These are phyloP conservation scores for Aureobasidium sp. DNA, from an alignment of 2,329 filamentous ascomycete genomes.

Conservation along the genomic window DNA sequence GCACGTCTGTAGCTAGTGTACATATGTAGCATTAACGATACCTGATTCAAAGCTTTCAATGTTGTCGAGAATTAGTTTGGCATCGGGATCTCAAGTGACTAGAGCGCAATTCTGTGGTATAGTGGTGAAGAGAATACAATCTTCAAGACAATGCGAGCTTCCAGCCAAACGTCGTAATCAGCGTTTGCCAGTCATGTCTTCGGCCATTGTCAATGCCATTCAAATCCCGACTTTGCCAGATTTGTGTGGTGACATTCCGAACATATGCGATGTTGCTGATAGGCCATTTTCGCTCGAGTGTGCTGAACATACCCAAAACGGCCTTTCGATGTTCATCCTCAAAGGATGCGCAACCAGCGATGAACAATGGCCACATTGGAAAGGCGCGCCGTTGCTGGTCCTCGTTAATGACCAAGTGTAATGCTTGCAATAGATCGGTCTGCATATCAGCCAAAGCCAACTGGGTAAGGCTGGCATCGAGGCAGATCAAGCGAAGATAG, in stretches of 20 bases:
- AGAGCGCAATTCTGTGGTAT: neutral
- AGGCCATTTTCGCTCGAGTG: neutral
- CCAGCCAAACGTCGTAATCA: constrained; percentile 6
- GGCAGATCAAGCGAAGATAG: neutral
- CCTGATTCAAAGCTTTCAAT: neutral
- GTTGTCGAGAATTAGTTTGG: neutral
- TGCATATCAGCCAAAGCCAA: neutral
- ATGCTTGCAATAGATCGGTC: neutral
- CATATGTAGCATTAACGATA: neutral
- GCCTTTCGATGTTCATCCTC: neutral
- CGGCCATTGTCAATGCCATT: neutral
- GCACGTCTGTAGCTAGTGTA: neutral
- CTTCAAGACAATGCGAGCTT: constrained; percentile 4
- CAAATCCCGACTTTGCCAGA: constrained; percentile 1
- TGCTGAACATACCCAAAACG: constrained; percentile 5
- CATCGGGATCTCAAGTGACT: too few species aligned
- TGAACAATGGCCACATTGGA: constrained; percentile 6
- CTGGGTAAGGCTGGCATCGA: neutral
- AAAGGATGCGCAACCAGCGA: neutral
- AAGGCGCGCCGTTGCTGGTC: neutral
- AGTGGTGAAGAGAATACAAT: too few species aligned
- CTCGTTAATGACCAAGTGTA: neutral
- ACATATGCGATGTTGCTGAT: constrained; percentile 1
- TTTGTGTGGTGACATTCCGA: neutral
- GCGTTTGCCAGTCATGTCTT: constrained; percentile 1